phyloP scores from a whole-genome alignment of 1,139 yeast genomes.

The Blastobotrys ciferrii region DNA sequence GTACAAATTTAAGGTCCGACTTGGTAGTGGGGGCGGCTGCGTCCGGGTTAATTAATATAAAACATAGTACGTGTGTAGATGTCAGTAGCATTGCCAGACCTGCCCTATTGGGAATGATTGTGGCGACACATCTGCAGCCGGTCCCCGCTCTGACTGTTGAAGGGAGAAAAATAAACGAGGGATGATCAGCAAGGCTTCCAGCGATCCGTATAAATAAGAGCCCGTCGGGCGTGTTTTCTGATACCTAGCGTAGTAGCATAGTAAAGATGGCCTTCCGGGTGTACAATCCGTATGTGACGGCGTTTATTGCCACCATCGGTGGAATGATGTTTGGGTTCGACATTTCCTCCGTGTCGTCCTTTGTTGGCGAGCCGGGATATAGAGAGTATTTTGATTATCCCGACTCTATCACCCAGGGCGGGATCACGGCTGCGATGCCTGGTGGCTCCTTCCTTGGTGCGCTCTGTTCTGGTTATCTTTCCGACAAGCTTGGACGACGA shows the following conservation, averaged over 20 bases:
- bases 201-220: not conserved
- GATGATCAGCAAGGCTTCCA: not conserved
- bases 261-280: conserved; percentile 18
- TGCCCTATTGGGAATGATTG: not conserved
- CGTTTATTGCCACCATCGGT: conserved; percentile 68
- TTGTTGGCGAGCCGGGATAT: conserved; percentile 69
- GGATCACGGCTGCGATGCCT: conserved; percentile 90
- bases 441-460: conserved; percentile 70
- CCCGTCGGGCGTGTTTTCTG: not conserved
- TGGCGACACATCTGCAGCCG: not conserved
- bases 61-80: too few relatives aligned
- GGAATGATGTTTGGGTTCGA: conserved; percentile 97
- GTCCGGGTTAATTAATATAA: too few relatives aligned
- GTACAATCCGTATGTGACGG: conserved; percentile 39
- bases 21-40: too few relatives aligned
- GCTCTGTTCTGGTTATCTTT: conserved; percentile 40
- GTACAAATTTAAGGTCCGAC: too few relatives aligned
- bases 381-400: conserved; percentile 40
- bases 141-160: not conserved
- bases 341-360: conserved; percentile 84
- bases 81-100: not conserved
- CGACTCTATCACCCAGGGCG: conserved; percentile 61
- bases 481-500: conserved; percentile 77
- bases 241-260: not conserved
- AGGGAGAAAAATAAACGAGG: not conserved